Conservation (phyloP, 2,329 filamentous ascomycete genomes). For the Teratosphaeria gauchensis region DNA sequence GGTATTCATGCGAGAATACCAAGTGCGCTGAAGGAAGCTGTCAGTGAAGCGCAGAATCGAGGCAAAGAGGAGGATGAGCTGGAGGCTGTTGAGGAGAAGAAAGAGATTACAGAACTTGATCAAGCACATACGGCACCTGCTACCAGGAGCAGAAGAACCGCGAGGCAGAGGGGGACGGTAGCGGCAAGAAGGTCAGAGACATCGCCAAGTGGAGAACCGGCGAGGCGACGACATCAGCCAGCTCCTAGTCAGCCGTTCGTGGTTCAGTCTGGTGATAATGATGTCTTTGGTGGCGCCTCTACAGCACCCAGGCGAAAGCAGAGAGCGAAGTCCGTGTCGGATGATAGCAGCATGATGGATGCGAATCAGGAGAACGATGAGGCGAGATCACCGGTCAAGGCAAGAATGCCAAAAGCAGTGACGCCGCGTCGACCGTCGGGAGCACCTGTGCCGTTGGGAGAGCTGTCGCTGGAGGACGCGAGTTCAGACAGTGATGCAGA, state of each 20-base stretch:
- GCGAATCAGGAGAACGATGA: conserved; percentile 43
- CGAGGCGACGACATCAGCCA: conserved; percentile 7
- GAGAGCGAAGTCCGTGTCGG: conserved; percentile 6
- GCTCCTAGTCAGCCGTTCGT: conserved; percentile 14
- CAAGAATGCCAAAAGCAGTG: conserved; percentile 23
- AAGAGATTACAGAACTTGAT: conserved; percentile 5
- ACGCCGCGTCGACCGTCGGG: conserved; percentile 22
- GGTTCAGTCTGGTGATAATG: conserved; percentile 18
- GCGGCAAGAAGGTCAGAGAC: conserved; percentile 12
- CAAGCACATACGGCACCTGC: conserved; percentile 13
- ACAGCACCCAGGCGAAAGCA: conserved; percentile 2
- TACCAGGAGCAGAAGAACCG: conserved; percentile 14
- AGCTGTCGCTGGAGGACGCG: conserved; percentile 21
- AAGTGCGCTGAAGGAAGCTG: conserved; percentile 32
- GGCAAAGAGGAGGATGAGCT: conserved; percentile 23
- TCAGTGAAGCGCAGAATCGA: conserved; percentile 46
- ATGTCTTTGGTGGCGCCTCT: conserved; percentile 9
- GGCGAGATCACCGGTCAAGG: conserved; percentile 30
- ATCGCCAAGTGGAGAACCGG: conserved; percentile 14
- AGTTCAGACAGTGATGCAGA: conserved; percentile 7
- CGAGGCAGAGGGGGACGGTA: conserved; percentile 14
- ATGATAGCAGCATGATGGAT: conserved; percentile 27
- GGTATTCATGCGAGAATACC: conserved; percentile 51
- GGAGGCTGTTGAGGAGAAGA: conserved; percentile 9
- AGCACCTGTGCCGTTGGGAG: conserved; percentile 20